A percentile compares a stretch with the other conserved stretches of the same genome.
Evolutionary conservation across 2,329 filamentous ascomycete genomes (phyloP).

Genomic region (Fragosphaeria purpurea): DNA sequence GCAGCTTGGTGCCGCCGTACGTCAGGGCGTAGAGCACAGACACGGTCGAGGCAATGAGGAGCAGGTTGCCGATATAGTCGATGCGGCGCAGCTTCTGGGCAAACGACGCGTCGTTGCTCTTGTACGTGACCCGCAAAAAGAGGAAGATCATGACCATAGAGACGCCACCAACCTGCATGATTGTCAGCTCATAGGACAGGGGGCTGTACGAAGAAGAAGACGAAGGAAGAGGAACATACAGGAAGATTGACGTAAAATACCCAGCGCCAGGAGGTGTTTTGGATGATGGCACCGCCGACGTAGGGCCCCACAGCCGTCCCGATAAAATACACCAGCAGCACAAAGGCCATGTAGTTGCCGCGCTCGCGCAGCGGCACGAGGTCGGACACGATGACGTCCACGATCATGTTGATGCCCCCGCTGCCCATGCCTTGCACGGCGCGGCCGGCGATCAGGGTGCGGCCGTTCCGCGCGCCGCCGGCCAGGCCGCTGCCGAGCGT

Average conservation of each 20-base stretch:
- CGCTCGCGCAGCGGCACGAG: constrained; percentile 14
- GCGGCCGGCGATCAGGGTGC: constrained; percentile 21
- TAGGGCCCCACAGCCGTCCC: constrained; percentile 12
- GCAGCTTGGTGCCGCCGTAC: constrained; percentile 28
- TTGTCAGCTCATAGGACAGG: constrained; percentile 19
- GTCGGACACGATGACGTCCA: constrained; percentile 23
- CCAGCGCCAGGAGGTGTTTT: constrained; percentile 15
- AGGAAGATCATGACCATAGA: constrained; percentile 31
- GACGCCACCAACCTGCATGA: constrained; percentile 38
- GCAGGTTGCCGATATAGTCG: constrained; percentile 31
- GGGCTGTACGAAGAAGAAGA: constrained; percentile 14
- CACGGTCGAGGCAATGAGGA: constrained; percentile 28
- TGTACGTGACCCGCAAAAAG: constrained; percentile 14
- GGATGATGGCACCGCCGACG: constrained; percentile 12
- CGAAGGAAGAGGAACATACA: constrained; percentile 17
- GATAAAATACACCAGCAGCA: constrained; percentile 12
- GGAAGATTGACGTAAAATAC: constrained; percentile 35
- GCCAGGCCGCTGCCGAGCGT: constrained; percentile 18
- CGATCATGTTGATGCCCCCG: constrained; percentile 22
- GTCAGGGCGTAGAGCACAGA: constrained; percentile 32
- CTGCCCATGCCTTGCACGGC: constrained; percentile 24
- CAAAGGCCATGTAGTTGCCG: constrained; percentile 12
- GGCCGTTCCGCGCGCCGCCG: constrained; percentile 17
- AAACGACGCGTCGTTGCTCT: constrained; percentile 11
- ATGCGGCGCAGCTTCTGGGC: constrained; percentile 21